Evolutionary conservation across 495 filamentous ascomycete genomes (phyloP).

Genomic region (Cercophora samala): DNA sequence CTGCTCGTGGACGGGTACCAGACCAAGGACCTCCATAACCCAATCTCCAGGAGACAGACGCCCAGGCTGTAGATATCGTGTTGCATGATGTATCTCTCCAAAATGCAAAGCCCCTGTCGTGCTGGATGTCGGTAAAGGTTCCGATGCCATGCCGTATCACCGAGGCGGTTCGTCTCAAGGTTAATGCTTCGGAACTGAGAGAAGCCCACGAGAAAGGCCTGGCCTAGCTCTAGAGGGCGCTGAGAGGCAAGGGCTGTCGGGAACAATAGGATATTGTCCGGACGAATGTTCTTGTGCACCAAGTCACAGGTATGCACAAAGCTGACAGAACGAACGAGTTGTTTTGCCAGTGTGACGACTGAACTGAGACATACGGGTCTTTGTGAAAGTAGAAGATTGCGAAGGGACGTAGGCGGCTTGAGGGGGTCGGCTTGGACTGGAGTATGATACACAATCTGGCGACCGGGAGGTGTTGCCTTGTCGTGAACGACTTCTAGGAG

Average conservation of each 20-base stretch:
- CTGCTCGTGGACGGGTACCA: constrained; percentile 17
- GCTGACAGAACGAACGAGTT: constrained; percentile 6
- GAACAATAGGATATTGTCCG: constrained; percentile 6
- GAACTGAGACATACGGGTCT: not conserved
- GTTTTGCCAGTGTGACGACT: not conserved
- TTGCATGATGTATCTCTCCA: constrained; percentile 52
- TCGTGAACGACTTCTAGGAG: not conserved
- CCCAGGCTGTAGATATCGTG: constrained; percentile 58
- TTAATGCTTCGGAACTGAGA: not conserved
- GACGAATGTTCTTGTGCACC: constrained; percentile 11
- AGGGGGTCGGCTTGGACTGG: not conserved
- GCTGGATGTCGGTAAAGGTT: constrained; percentile 58
- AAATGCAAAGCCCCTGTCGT: constrained; percentile 44
- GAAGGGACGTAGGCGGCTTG: not conserved
- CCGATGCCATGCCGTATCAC: constrained; percentile 45
- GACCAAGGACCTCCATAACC: constrained; percentile 54
- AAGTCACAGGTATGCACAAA: constrained; percentile 8
- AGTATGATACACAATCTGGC: not conserved
- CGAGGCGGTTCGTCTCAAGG: constrained; percentile 16
- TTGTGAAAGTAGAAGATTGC: not conserved
- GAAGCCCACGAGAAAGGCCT: not conserved
- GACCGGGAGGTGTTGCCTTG: not conserved
- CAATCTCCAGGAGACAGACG: constrained; percentile 55
- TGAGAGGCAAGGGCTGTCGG: not conserved
- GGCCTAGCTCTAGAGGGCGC: not conserved